Percentiles rank a stretch among this genome's conserved stretches.
Evolutionary conservation across 2,329 filamentous ascomycete genomes (phyloP).

Genomic region (Diaporthe eres): DNA sequence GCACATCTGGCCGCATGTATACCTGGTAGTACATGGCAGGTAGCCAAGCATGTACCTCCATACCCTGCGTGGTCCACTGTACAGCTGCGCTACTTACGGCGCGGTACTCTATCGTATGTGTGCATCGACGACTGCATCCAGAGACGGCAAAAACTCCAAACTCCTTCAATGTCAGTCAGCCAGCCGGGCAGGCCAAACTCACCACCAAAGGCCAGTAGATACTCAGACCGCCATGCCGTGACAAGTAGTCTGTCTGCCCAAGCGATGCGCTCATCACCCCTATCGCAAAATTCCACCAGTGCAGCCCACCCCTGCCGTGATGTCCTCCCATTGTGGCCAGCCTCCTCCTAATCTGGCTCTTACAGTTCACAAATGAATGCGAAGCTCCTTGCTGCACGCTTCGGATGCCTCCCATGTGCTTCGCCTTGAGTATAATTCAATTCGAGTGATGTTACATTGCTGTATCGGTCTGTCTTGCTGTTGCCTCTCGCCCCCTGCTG

Average conservation of each 20-base stretch:
- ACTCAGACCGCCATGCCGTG: not conserved
- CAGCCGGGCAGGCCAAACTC: not conserved
- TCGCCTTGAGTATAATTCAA: not conserved
- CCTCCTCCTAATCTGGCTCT: not conserved
- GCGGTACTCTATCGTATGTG: not conserved
- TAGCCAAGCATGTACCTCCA: not conserved
- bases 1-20: constrained; percentile 2
- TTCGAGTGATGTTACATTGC: constrained; percentile 41
- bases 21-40: not conserved
- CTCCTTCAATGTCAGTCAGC: not conserved
- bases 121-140: not conserved
- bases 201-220: not conserved
- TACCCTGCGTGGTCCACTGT: not conserved
- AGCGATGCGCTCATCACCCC: not conserved
- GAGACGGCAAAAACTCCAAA: not conserved
- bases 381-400: not conserved
- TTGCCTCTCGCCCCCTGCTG: constrained; percentile 33
- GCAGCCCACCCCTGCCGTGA: not conserved
- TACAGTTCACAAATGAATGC: not conserved
- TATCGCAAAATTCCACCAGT: no score
- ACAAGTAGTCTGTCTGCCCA: not conserved
- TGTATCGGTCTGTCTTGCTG: constrained; percentile 40
- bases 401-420: not conserved
- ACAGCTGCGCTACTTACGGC: not conserved
- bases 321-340: not conserved